Base-by-base conservation (phyloP, 495 filamentous ascomycete genomes). In the Bacidia rubella region DNA sequence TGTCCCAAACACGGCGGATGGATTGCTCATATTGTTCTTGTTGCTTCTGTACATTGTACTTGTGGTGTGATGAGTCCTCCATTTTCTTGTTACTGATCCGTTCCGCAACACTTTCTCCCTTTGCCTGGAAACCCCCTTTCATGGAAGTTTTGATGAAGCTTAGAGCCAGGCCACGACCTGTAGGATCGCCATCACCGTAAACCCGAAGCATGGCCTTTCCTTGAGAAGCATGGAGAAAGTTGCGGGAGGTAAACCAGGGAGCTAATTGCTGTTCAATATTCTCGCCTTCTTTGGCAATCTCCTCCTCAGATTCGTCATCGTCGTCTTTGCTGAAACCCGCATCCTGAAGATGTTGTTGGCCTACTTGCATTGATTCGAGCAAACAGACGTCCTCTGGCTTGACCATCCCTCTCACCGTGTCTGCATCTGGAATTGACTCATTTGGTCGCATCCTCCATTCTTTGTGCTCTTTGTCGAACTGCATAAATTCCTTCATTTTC, bases 181-280 rank as follows among this genome's bases (percentile, higher is more conserved):
- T 92, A n/a, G 92, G 92, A 62, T 99, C 92, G 26, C 93, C 92
- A 56, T 90, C 83, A 17, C 92, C 92, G 59, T 96, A 86, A 10
- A 99, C 79, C 53, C 85, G 80, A 43, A 99, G 76, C 92, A 99
- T 99, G 9, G 92, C 92, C 64, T 99, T 99, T 25, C 88, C 87
- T 58, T 88, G 80, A 23, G 88, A 90, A 12, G 92, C 92, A 51
- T 95, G 79, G 47, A 96, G 72, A 67, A 99, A 99, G 47, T 93
- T 93, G 68, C 94, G 93, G 20, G 85, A 92, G 2, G 87, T 85
- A 53, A 86, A 82, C 92, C 92, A 99, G 1, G 92, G 92, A 1
- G 90, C 89, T 67, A 99, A 82, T 57, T 86, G 81, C 62, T 93
- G 80, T 53, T 95, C 88, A n/a, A 87, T 75, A 55, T 75, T 81